Evolutionary conservation across 108 stramenopile species (phyloP).

Genomic region (Craspedostauros australis): DNA sequence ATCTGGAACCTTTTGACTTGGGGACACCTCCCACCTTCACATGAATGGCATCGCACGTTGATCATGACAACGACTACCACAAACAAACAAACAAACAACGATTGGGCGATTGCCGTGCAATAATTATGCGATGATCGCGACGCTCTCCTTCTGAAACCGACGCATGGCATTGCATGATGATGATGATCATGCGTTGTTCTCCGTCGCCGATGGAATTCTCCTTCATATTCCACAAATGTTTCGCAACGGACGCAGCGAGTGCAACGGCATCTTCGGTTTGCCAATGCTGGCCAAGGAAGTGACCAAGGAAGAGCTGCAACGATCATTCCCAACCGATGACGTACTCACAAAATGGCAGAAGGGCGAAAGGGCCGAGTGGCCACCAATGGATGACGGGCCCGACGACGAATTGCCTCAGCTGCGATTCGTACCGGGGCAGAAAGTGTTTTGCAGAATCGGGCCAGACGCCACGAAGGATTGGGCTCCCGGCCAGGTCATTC

Average conservation of each 20-base stretch:
- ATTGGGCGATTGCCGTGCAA: not conserved
- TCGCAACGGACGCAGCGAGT: slow-evolving; percentile 36
- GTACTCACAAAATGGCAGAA: slow-evolving; percentile 62
- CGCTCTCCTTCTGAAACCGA: not conserved
- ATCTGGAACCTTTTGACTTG: no score
- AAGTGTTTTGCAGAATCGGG: slow-evolving; percentile 84
- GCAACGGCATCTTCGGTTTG: slow-evolving; percentile 68
- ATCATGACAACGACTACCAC: no score
- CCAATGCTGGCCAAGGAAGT: slow-evolving; percentile 75
- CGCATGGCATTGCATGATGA: not conserved
- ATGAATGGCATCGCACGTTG: no score
- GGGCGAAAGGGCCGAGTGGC: slow-evolving; percentile 84
- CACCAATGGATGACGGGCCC: slow-evolving; percentile 41
- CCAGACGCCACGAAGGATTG: slow-evolving; percentile 79
- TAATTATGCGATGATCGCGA: not conserved
- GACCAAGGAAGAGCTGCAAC: slow-evolving; percentile 51
- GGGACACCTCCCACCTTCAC: no score
- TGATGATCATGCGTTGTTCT: not conserved
- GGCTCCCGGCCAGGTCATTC: slow-evolving; percentile 66
- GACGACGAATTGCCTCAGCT: slow-evolving; percentile 42
- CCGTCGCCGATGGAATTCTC: not conserved
- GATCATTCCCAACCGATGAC: slow-evolving; percentile 55
- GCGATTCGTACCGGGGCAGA: slow-evolving; percentile 69
- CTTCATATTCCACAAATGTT: slow-evolving; percentile 1
- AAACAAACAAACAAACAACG: not conserved